Evolutionary conservation across 805 yeast species (phyloP).

Genomic region (Yarrowia alimentaria): DNA sequence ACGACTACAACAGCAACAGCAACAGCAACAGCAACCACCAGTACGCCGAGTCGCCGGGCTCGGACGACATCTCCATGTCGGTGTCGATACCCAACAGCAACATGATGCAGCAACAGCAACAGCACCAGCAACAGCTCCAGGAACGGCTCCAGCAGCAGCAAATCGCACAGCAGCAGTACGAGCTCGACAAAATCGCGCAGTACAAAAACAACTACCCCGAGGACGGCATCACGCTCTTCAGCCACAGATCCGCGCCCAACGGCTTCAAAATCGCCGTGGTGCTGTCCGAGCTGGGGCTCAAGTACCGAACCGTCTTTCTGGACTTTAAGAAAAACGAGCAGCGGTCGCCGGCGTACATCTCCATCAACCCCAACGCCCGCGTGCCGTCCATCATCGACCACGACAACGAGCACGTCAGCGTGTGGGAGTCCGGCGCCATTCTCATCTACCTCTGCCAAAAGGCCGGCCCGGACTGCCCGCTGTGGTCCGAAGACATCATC

Average conservation of each 20-base stretch:
- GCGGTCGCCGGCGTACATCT: constrained; percentile 86
- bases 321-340: constrained; percentile 89
- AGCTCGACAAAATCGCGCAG: constrained; percentile 41
- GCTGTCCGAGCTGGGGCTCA: constrained; percentile 74
- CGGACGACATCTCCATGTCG: constrained; percentile 24
- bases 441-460: constrained; percentile 71
- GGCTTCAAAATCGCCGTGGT: constrained; percentile 95
- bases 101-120: too few relatives aligned
- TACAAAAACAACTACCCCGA: constrained; percentile 75
- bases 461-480: constrained; percentile 60
- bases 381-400: constrained; percentile 95
- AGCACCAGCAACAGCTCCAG: too few relatives aligned
- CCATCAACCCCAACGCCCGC: constrained; percentile 93
- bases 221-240: constrained; percentile 79
- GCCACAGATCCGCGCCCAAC: constrained; percentile 84
- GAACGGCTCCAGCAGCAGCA: too few relatives aligned
- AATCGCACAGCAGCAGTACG: constrained; percentile 4
- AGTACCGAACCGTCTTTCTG: constrained; percentile 75
- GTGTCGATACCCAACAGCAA: constrained; percentile 16
- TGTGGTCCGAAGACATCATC: constrained; percentile 74
- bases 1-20: constrained; percentile 10
- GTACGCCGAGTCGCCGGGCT: constrained; percentile 6
- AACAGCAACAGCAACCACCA: not conserved
- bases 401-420: constrained; percentile 68
- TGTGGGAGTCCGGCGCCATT: constrained; percentile 96